phyloP scores from a whole-genome alignment of 148 eudicot species.

The Heliamphora exappendiculata region DNA sequence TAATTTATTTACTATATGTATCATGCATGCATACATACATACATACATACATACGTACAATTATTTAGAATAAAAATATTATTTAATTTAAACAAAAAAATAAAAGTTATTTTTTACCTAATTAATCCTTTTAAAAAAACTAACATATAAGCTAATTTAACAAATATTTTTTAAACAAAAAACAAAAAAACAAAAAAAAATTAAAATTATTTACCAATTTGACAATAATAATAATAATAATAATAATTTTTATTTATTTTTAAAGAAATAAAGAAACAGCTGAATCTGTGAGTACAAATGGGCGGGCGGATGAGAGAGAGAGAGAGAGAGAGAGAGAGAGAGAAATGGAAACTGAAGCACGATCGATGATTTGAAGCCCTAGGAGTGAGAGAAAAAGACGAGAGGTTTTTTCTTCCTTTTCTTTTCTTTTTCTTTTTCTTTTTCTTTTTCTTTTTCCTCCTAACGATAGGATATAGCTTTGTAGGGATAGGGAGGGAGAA shows the following conservation, averaged over 20 bases:
- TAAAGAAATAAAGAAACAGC: neutral
- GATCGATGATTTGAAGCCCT: conserved; percentile 7
- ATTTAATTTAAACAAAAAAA: no score
- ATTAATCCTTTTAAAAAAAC: no score
- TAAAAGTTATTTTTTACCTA: no score
- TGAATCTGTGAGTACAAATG: neutral
- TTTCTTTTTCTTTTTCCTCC: neutral
- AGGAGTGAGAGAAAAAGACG: neutral
- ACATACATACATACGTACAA: no score
- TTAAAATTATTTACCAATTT: no score
- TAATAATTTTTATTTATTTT: neutral
- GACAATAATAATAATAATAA: neutral
- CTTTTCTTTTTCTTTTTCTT: neutral
- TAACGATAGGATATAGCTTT: neutral
- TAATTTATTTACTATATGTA: no score
- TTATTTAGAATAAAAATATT: no score
- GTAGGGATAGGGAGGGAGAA: neutral
- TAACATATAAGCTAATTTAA: no score
- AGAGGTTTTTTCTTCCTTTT: neutral
- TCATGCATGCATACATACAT: no score
- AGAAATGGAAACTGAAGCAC: neutral
- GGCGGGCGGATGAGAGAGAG: neutral
- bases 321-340: neutral
- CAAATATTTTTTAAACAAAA: no score
- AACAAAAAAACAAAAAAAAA: neutral